Conservation (phyloP, 2,329 filamentous ascomycete species). For the Atkinsonella hypoxylon region DNA sequence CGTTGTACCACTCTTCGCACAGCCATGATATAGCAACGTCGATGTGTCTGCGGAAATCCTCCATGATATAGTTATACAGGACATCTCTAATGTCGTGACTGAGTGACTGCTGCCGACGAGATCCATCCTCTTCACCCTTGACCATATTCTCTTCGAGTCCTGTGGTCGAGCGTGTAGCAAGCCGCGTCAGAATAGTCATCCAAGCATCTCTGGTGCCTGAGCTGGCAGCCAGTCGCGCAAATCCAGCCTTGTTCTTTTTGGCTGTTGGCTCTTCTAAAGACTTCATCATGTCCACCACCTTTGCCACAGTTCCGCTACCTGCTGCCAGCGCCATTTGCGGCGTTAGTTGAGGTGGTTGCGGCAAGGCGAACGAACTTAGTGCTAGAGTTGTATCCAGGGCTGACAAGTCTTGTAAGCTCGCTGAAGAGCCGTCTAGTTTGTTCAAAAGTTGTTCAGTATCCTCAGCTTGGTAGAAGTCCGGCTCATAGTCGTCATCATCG, state of each 20-base stretch:
- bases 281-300: slow-evolving; percentile 69
- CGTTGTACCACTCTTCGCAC: slow-evolving; percentile 97
- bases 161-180: slow-evolving; percentile 68
- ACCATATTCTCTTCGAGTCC: slow-evolving; percentile 51
- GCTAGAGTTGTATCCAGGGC: slow-evolving; percentile 34
- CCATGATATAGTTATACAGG: slow-evolving; percentile 75
- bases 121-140: slow-evolving; percentile 49
- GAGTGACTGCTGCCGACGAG: slow-evolving; percentile 31
- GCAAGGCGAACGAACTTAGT: slow-evolving; percentile 70
- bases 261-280: slow-evolving; percentile 54
- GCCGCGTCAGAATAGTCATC: slow-evolving; percentile 74
- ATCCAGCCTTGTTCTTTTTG: slow-evolving; percentile 56
- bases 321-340: slow-evolving; percentile 60
- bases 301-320: slow-evolving; percentile 60
- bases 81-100: slow-evolving; percentile 64
- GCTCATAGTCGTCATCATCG: slow-evolving; percentile 81
- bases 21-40: slow-evolving; percentile 89
- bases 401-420: slow-evolving; percentile 25
- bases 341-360: slow-evolving; percentile 62
- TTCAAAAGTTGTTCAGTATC: slow-evolving; percentile 68
- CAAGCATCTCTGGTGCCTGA: slow-evolving; percentile 80
- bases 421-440: slow-evolving; percentile 59
- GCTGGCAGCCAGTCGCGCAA: slow-evolving; percentile 74
- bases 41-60: slow-evolving; percentile 83
- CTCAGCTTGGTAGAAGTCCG: slow-evolving; percentile 68